phyloP scores from a whole-genome alignment of 228 moss, liverwort and hornwort species.

The Sphagnum magellanicum region DNA sequence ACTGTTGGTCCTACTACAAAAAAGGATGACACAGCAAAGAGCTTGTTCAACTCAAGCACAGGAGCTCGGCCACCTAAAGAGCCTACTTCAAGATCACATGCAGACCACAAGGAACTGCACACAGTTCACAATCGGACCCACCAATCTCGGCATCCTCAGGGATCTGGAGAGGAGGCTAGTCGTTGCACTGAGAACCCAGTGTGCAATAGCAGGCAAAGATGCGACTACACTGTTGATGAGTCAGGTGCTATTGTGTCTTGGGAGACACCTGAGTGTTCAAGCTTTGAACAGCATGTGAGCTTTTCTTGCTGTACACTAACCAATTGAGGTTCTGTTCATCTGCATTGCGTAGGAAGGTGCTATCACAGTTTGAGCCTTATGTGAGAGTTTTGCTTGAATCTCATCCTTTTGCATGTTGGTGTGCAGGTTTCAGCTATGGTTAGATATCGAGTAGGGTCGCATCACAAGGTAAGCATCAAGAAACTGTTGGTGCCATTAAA shows the following conservation, averaged over 20 bases:
- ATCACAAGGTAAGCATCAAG: slow-evolving; percentile 44
- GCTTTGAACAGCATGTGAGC: slow-evolving; percentile 78
- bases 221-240: slow-evolving; percentile 13
- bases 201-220: slow-evolving; percentile 11
- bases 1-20: slow-evolving; percentile 4
- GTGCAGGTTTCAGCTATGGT: slow-evolving; percentile 65
- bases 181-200: slow-evolving; percentile 9
- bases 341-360: not conserved
- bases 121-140: slow-evolving; percentile 9
- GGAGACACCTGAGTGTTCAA: slow-evolving; percentile 78
- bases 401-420: not conserved
- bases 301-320: not conserved
- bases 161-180: slow-evolving; percentile 8
- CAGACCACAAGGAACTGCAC: slow-evolving; percentile 11
- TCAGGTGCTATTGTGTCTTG: slow-evolving; percentile 26
- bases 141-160: slow-evolving; percentile 5
- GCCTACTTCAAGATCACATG: slow-evolving; percentile 2
- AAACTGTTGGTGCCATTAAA: too few relatives aligned
- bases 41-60: not conserved
- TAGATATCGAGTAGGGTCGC: slow-evolving; percentile 42
- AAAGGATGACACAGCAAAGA: slow-evolving; percentile 6
- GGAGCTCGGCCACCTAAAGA: not conserved
- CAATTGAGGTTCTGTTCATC: not conserved
- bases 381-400: not conserved
- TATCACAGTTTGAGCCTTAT: too few relatives aligned